Evolutionary conservation across 305 asterid species (phyloP).

Genomic region (Nicotiana rustica): DNA sequence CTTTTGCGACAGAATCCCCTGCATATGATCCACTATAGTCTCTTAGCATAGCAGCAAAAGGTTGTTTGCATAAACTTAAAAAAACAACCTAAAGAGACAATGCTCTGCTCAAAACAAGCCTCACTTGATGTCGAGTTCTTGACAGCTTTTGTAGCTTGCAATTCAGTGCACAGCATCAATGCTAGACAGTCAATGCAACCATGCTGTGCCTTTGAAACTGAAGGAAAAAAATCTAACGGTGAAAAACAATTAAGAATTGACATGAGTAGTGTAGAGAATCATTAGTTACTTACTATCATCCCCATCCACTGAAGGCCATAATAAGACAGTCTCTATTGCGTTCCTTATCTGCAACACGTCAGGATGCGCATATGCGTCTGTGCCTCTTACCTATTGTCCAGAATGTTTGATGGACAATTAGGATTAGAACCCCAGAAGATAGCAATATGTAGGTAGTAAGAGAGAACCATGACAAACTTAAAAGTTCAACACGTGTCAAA

Average conservation of each 20-base stretch:
- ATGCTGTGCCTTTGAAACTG: slow-evolving; percentile 92
- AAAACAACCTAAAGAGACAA: slow-evolving; percentile 33
- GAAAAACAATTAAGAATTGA: slow-evolving; percentile 36
- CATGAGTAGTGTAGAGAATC: slow-evolving; percentile 11
- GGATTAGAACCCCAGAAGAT: neutral
- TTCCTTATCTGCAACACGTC: slow-evolving; percentile 60
- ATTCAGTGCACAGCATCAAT: slow-evolving; percentile 76
- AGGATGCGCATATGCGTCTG: slow-evolving; percentile 54
- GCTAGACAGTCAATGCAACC: slow-evolving; percentile 97
- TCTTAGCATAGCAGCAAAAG: slow-evolving; percentile 24
- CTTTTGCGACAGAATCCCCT: slow-evolving; percentile 48
- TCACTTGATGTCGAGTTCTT: slow-evolving; percentile 42
- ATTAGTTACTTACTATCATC: slow-evolving; percentile 69
- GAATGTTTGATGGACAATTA: slow-evolving; percentile 29
- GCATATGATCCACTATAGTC: slow-evolving; percentile 38
- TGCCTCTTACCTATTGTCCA: slow-evolving; percentile 68
- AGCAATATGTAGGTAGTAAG: slow-evolving; percentile 33
- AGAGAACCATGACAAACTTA: slow-evolving; percentile 30
- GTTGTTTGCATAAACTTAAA: slow-evolving; percentile 5
- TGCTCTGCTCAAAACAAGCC: slow-evolving; percentile 20
- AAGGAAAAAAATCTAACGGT: slow-evolving; percentile 30
- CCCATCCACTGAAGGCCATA: slow-evolving; percentile 65
- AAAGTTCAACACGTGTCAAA: neutral
- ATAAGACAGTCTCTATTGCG: slow-evolving; percentile 59
- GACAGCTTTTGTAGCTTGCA: slow-evolving; percentile 54